Evolutionary conservation across 192 early-diverging fungal species (phyloP), one percentile per base, ranked within the genome.

Genomic region (Coemansia sp.): DNA sequence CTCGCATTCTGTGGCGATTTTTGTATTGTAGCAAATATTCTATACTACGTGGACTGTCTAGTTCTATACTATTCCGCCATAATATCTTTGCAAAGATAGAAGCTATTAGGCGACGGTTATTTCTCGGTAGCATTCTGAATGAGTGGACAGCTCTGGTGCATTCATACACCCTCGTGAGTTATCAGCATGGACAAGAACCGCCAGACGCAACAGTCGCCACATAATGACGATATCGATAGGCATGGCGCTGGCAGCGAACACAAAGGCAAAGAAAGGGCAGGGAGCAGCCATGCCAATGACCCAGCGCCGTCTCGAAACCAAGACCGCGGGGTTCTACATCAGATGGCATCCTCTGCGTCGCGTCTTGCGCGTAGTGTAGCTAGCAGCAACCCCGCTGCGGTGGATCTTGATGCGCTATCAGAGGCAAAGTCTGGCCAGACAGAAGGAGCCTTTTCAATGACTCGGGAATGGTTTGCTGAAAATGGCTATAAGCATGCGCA

Each of bases 381-480:
- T 19, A 45, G 40, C 52, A 69, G n/a, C n/a, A 57, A 69, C n/a
- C 42, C 14, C 10, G 11, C 66, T 4, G 41, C 49, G 35, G 42
- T 66, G 6, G 66, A 62, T 17, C 60, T 63, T 10, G 55, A 56
- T 22, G 14, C 34, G 59, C 69, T 81, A 14, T 25, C 69, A 4
- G 78, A 66, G 29, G 63, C 62, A 45, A 75, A 81, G 46, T 9
- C 69, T 23, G 69, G 63, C 5, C 59, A 56, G 41, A 63, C 20
- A 13, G 73, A 67, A 4, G 15, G 52, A 1, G 59, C 59, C 23
- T 29, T 46, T 13, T 61, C 67, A 2, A 54, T 58, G 32, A 50
- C 72, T 5, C 77, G 61, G 5, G 56, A 68, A 22, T 66, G 66
- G 73, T 40, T 61, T 56, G 64, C 70, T 1, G 73, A 75, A 23